Base-by-base conservation (phyloP, 78 protist species). In the Reticulomyxa filosa region DNA sequence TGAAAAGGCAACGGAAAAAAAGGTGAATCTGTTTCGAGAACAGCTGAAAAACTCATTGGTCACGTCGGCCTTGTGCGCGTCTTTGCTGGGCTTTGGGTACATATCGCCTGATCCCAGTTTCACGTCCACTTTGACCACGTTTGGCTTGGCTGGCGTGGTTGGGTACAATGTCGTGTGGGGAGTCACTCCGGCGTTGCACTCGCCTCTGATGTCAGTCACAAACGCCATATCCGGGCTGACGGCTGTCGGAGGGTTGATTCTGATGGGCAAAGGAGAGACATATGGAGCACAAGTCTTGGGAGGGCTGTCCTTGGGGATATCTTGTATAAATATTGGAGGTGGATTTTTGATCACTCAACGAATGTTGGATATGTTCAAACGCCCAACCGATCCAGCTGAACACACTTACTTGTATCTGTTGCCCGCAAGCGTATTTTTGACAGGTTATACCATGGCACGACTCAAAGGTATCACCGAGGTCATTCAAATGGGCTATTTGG, bases 161-260 rank as follows among this genome's bases (percentile, higher is more conserved):
- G 92, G 92, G 38, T 86, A 83, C 66, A 69, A 84, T n/a, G n/a
- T n/a, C n/a, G n/a, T n/a, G n/a, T n/a, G 96, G 91, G 87, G 86
- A 30, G 99, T 94, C 7, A 68, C 86, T 50, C 97, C 92, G 13
- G 82, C 97, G 0, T 90, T 94, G 11, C 99, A 94, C 76, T 62
- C 95, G 20, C 99, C 97, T 8, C 78, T 94, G 23, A 91, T 94
- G 97, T 53, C 91, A 0, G 85, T 87, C 38, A 94, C 97, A 61
- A 94, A 94, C 72, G 99, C 98, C 55, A 72, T 94, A 59, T 55
- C 59, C 11, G 59, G 17, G n/a, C n/a, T 93, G 61, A 82, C 89
- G 2, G 84, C 84, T 1, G 75, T 82, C 25, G 96, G 94, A 3
- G 98, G 97, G 27, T 30, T 94, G 61, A 70, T 78, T 39, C 35